Conservation (phyloP, 176 grass and related monocot genomes). For the Typha latifolia region DNA sequence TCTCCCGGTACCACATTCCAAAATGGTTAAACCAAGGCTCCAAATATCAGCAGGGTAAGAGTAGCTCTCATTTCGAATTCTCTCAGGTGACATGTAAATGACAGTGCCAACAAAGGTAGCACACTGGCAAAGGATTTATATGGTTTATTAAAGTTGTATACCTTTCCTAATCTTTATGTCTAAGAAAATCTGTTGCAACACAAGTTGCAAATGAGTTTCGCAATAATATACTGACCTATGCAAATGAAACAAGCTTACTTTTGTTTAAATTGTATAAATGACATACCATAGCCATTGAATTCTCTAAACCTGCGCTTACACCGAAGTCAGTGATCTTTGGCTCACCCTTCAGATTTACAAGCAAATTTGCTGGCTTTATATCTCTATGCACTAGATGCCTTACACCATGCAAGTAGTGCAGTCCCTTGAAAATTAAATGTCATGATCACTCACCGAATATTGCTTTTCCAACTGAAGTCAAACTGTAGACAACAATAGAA, state of each 20-base stretch:
- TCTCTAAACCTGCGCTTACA: conserved; percentile 84
- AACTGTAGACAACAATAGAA: neutral
- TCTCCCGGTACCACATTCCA: conserved; percentile 92
- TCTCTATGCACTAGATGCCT: conserved; percentile 96
- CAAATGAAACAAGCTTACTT: neutral
- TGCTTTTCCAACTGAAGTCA: neutral
- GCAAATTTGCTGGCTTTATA: conserved; percentile 96
- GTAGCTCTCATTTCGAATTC: conserved; percentile 90
- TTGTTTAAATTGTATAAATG: conserved; percentile 15
- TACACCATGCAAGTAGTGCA: conserved; percentile 75
- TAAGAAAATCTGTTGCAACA: no score
- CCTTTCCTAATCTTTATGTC: no score
- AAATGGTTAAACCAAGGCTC: conserved; percentile 84
- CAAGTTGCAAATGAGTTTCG: no score
- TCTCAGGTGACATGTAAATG: conserved; percentile 97
- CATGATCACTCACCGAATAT: neutral
- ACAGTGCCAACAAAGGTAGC: conserved; percentile 96
- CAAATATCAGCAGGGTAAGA: conserved; percentile 96
- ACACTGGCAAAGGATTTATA: conserved; percentile 58
- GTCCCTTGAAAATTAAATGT: conserved; percentile 40
- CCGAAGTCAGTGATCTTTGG: conserved; percentile 92
- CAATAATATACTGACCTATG: neutral
- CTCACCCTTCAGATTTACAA: conserved; percentile 86
- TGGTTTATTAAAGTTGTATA: neutral
- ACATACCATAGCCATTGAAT: conserved; percentile 93